These are phyloP conservation scores for Lasiodiplodia citricola DNA, from an alignment of 2,329 filamentous ascomycete genomes.

Conservation along the genomic window DNA sequence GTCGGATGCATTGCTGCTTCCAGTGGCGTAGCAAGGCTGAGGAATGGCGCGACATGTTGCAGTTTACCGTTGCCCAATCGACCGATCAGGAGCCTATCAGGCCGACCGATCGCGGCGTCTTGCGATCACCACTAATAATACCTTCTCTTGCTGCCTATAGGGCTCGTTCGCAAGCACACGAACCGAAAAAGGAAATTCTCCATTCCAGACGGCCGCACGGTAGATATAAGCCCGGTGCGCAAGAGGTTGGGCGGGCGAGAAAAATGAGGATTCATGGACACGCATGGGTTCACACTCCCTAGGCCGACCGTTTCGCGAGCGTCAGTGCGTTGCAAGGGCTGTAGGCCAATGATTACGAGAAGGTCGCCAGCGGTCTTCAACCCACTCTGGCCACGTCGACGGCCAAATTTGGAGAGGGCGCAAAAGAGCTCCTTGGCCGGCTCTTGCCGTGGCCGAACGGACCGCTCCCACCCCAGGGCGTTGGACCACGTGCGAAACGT, in stretches of 20 bases:
- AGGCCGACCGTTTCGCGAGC: not conserved
- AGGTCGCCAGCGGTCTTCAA: not conserved
- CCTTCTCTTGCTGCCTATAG: not conserved
- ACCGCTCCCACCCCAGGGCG: not conserved
- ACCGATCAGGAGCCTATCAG: too few relatives aligned
- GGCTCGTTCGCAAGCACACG: not conserved
- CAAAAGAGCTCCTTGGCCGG: not conserved
- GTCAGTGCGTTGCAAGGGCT: not conserved
- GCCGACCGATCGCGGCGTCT: too few relatives aligned
- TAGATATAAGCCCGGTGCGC: not conserved
- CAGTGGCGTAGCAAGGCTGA: not conserved
- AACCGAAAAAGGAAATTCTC: not conserved
- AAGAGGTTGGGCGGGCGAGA: too few relatives aligned
- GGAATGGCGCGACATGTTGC: not conserved
- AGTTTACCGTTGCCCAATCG: too few relatives aligned
- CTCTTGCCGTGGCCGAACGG: not conserved
- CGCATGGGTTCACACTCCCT: not conserved
- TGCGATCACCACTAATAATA: too few relatives aligned
- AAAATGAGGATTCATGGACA: too few relatives aligned
- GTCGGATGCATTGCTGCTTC: not conserved
- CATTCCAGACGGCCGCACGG: not conserved
- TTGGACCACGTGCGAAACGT: not conserved
- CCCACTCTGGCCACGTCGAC: slow-evolving; percentile 14
- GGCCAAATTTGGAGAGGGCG: not conserved
- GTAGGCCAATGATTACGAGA: not conserved